A percentile compares a stretch with the other conserved stretches of the same genome.
Conservation (phyloP, 2,329 filamentous ascomycete species). For the Botrytis byssoidea region DNA sequence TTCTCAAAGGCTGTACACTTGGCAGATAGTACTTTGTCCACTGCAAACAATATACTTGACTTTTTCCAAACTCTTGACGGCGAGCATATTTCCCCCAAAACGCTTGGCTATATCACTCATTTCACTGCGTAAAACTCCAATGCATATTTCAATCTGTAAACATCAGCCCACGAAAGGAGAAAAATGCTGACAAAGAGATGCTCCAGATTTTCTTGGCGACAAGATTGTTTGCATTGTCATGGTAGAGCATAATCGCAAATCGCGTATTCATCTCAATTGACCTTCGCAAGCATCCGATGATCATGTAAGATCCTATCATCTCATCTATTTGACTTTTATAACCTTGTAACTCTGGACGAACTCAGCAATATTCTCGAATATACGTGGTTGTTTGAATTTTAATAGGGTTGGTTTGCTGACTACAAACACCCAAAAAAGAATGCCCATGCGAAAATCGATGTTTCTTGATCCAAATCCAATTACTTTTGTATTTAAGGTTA, state of each 20-base stretch:
- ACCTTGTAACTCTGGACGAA: background rate
- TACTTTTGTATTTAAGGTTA: background rate
- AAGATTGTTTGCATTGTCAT: background rate
- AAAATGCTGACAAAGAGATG: background rate
- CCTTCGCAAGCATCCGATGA: background rate
- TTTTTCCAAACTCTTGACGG: background rate
- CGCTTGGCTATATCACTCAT: background rate
- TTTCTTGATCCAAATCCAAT: background rate
- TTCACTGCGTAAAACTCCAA: background rate
- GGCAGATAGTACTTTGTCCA: background rate
- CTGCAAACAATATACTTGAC: background rate
- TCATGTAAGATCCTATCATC: background rate
- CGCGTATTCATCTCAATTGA: background rate
- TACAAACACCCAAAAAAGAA: background rate
- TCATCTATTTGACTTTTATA: background rate
- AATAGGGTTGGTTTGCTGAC: no score
- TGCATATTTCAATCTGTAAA: background rate
- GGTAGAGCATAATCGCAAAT: background rate
- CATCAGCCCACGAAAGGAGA: background rate
- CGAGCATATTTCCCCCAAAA: background rate
- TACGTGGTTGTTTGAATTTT: no score
- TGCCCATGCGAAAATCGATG: background rate
- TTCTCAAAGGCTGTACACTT: background rate
- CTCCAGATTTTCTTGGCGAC: background rate
- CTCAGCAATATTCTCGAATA: background rate